These are phyloP conservation scores for Petunia secreta DNA, from an alignment of 257 asterid genomes.

Conservation along the genomic window DNA sequence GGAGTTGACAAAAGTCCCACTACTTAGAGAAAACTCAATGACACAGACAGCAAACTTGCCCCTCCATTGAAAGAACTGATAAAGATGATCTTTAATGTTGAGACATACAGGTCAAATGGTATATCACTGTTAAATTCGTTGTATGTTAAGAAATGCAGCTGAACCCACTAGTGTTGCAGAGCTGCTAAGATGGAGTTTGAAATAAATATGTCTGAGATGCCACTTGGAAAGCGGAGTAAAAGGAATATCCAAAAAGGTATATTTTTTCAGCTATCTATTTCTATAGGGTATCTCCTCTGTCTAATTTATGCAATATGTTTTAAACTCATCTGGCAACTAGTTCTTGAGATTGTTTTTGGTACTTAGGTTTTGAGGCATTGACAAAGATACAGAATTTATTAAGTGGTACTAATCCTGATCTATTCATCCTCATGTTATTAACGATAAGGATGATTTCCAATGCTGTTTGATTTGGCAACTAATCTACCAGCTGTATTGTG, in stretches of 20 bases:
- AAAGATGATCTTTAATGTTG: constrained; percentile 94
- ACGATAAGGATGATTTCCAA: constrained; percentile 72
- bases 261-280: constrained; percentile 21
- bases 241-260: constrained; percentile 87
- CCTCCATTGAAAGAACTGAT: constrained; percentile 76
- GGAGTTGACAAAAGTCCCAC: constrained; percentile 68
- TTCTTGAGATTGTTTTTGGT: constrained; percentile 28
- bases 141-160: constrained; percentile 30
- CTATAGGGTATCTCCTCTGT: constrained; percentile 18
- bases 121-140: constrained; percentile 25
- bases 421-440: constrained; percentile 84
- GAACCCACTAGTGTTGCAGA: constrained; percentile 50
- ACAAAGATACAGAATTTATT: constrained; percentile 90
- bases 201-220: constrained; percentile 98
- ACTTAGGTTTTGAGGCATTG: constrained; percentile 90
- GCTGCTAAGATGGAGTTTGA: constrained; percentile 99
- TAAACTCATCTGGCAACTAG: constrained; percentile 18
- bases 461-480: background rate
- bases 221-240: constrained; percentile 96
- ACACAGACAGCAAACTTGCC: constrained; percentile 67
- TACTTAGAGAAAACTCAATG: constrained; percentile 56
- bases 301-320: constrained; percentile 23
- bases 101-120: constrained; percentile 75
- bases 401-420: constrained; percentile 45
- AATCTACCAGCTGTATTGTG: constrained; percentile 15